phyloP scores from a whole-genome alignment of 371 early-diverging fungal genomes.

The Gilbertella persicaria region DNA sequence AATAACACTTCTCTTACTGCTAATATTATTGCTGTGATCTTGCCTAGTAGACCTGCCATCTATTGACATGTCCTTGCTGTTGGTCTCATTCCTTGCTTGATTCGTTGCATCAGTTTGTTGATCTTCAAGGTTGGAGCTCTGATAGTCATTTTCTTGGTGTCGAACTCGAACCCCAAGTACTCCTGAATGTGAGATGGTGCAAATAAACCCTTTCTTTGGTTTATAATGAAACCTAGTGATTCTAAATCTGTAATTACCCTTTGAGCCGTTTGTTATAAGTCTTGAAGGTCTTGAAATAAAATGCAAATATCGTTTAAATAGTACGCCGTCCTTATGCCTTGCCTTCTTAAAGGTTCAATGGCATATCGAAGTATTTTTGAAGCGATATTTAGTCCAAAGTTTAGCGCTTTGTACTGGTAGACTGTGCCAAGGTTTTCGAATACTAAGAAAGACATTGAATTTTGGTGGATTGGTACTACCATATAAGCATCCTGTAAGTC shows the following conservation, averaged over 20 bases:
- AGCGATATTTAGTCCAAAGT: conserved; percentile 7
- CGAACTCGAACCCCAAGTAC: conserved; percentile 12
- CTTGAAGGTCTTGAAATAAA: background rate
- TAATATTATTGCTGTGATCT: conserved; percentile 13
- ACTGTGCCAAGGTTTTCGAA: conserved; percentile 4
- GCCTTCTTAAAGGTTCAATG: conserved; percentile 3
- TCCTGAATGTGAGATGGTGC: conserved; percentile 9
- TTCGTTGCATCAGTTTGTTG: background rate
- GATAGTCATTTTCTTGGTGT: conserved; percentile 11
- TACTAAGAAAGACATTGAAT: conserved; percentile 2
- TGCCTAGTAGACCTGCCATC: conserved; percentile 13
- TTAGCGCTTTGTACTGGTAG: conserved; percentile 9
- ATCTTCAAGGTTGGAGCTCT: conserved; percentile 2
- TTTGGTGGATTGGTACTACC: conserved; percentile 12
- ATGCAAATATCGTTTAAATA: conserved; percentile 20
- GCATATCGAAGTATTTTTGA: conserved; percentile 5
- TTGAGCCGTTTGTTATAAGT: background rate
- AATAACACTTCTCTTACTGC: conserved; percentile 11
- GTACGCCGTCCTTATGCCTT: conserved; percentile 14
- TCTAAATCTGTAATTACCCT: conserved; percentile 7
- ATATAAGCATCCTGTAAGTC: conserved; percentile 13
- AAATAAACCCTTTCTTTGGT: conserved; percentile 11
- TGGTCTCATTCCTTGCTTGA: background rate
- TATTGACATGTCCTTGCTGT: background rate
- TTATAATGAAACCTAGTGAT: conserved; percentile 15